Percentiles rank a stretch among this genome's conserved stretches.
Evolutionary conservation across 225 moss, liverwort and hornwort genomes (phyloP).

Genomic region (Pseudisothecium myosuroides): DNA sequence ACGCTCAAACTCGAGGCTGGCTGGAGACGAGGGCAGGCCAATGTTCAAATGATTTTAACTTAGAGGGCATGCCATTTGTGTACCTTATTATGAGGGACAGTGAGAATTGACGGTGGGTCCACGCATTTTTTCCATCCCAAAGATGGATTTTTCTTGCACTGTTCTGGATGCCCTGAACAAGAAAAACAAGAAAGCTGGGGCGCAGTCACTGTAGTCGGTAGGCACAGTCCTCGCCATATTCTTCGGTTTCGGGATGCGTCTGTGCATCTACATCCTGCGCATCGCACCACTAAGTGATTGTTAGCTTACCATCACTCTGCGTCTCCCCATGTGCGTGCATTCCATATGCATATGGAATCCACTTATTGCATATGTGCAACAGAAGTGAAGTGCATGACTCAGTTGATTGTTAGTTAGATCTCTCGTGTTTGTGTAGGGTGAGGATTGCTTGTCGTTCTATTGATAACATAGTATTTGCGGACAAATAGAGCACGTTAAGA

Average conservation of each 20-base stretch:
- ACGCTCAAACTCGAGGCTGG: no score
- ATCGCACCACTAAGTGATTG: neutral
- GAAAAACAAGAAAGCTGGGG: neutral
- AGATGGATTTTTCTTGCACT: neutral
- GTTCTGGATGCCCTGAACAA: neutral
- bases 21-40: no score
- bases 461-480: neutral
- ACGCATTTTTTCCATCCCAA: no score
- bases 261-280: neutral
- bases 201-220: neutral
- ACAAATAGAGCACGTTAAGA: neutral
- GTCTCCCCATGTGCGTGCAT: neutral
- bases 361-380: neutral
- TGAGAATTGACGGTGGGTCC: no score
- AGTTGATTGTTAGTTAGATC: neutral
- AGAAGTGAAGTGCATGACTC: neutral
- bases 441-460: neutral
- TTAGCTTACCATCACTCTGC: neutral
- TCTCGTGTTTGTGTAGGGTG: neutral
- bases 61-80: no score
- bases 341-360: neutral
- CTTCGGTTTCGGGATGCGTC: neutral
- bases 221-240: neutral
- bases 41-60: no score
- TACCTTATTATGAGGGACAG: no score